Base-by-base conservation (phyloP, 768 basidiomycete genomes). In the Auricularia heimuer region DNA sequence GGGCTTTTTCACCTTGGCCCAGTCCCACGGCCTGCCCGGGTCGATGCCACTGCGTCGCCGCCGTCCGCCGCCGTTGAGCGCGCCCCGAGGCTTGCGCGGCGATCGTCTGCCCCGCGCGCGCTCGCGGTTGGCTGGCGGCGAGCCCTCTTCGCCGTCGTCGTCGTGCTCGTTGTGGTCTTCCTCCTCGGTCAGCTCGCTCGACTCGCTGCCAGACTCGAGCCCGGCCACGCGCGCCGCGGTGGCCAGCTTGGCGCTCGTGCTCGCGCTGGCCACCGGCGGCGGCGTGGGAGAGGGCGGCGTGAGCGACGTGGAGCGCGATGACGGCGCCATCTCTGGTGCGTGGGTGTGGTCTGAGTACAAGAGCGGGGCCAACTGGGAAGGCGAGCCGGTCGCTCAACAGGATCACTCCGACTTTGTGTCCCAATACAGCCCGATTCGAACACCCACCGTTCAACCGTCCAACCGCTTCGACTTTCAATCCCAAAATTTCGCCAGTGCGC, bases 121-220 rank as follows among this genome's bases (percentile, higher is more conserved):
- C 36, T 62, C 62, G 29, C 47, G 35, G 24, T 62, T 29, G 36
- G 34, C 29, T n/a, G 29, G 34, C 36, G 60, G 64, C 60, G 62
- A 62, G n/a, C 29, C 42, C 24, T 62, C 65, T 36, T 71, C 67
- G 18, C 62, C 67, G 61, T 65, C 68, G 24, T 70, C 71, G 21
- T 71, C 69, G 12, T 76, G 73, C 36, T 69, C 73, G 47, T 76
- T 74, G 56, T 73, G 74, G 61, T 75, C 74, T 60, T 76, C 75
- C 63, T 75, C 77, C 67, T 75, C 75, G 45, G 72, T 70, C 64
- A 71, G 69, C 44, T 73, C 71, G 56, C 56, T 60, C 56, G 24
- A 14, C 29, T 60, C 56, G 56, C 16, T n/a, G 11, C 12, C 56
- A 10, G 56, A 29, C 29, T 60, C 56, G 14, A 60, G 34, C 29